These are phyloP conservation scores for Macrocybe gigantea DNA, from an alignment of 768 basidiomycete species.

Conservation along the genomic window DNA sequence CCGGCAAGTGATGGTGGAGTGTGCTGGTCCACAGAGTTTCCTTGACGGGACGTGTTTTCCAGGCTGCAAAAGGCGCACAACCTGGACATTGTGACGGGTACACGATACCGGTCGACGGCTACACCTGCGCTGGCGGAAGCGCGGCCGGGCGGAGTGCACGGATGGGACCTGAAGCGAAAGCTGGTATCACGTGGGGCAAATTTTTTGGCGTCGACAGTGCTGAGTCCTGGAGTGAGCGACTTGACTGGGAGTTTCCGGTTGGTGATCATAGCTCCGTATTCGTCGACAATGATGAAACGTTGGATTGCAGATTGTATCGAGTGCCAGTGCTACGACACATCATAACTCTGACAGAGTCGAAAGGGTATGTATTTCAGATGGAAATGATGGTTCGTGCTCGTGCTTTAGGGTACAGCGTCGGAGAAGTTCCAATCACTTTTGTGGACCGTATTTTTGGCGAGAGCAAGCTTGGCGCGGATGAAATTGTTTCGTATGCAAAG, in stretches of 20 bases:
- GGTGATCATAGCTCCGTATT: conserved; percentile 14
- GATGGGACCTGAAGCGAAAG: conserved; percentile 90
- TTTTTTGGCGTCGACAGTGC: conserved; percentile 80
- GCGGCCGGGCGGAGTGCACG: conserved; percentile 79
- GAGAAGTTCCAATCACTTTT: conserved; percentile 92
- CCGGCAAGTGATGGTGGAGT: conserved; percentile 38
- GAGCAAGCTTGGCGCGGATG: conserved; percentile 85
- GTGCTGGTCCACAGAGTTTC: not conserved
- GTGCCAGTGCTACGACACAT: conserved; percentile 72
- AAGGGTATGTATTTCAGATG: conserved; percentile 97
- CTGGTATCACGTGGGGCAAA: conserved; percentile 86
- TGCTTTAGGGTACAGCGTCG: conserved; percentile 77
- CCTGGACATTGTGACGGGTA: conserved; percentile 91
- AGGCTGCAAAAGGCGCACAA: conserved; percentile 83
- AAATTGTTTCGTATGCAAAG: conserved; percentile 81
- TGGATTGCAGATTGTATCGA: conserved; percentile 59
- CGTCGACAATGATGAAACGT: not conserved
- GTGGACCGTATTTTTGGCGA: conserved; percentile 93
- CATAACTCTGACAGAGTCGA: conserved; percentile 78
- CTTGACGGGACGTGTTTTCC: conserved; percentile 4
- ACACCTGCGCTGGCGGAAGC: conserved; percentile 53
- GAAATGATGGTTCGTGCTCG: conserved; percentile 94
- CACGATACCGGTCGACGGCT: conserved; percentile 69
- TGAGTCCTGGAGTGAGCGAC: conserved; percentile 84
- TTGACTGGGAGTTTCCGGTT: conserved; percentile 88